phyloP scores from a whole-genome alignment of 2,329 filamentous ascomycete genomes.

The Rugonectria rugulosa region DNA sequence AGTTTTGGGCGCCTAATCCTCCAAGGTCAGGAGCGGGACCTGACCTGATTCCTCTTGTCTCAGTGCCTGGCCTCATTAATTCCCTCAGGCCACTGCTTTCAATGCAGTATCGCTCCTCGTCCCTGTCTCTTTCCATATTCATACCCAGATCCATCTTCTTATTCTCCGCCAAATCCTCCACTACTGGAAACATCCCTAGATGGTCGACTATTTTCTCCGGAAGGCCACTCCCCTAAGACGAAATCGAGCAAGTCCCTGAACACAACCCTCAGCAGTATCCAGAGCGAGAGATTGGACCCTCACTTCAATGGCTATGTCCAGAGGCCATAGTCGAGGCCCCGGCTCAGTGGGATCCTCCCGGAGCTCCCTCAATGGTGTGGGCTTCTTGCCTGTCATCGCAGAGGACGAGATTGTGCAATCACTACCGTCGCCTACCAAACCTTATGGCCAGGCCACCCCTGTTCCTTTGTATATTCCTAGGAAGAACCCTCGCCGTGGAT shows the following conservation, averaged over 20 bases:
- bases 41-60: neutral
- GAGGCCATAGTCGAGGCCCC: conserved; percentile 25
- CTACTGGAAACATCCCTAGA: too few relatives aligned
- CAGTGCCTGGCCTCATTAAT: neutral
- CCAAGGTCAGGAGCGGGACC: neutral
- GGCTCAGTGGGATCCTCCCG: conserved; percentile 34
- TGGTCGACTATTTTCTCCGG: too few relatives aligned
- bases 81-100: too few relatives aligned
- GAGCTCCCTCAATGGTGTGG: conserved; percentile 37
- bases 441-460: conserved; percentile 13
- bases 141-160: too few relatives aligned
- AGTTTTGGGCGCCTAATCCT: neutral
- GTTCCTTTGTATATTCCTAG: conserved; percentile 41
- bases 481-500: conserved; percentile 35
- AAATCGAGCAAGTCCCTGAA: neutral
- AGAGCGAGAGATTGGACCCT: neutral
- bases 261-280: neutral
- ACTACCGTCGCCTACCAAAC: conserved; percentile 23
- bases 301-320: conserved; percentile 21
- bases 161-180: neutral
- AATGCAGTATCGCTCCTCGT: too few relatives aligned
- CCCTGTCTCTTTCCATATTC: too few relatives aligned
- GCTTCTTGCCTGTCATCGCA: conserved; percentile 48
- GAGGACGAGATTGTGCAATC: conserved; percentile 43
- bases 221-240: too few relatives aligned